Base-by-base conservation (phyloP, 2,329 filamentous ascomycete species). In the Fusarium sp. region DNA sequence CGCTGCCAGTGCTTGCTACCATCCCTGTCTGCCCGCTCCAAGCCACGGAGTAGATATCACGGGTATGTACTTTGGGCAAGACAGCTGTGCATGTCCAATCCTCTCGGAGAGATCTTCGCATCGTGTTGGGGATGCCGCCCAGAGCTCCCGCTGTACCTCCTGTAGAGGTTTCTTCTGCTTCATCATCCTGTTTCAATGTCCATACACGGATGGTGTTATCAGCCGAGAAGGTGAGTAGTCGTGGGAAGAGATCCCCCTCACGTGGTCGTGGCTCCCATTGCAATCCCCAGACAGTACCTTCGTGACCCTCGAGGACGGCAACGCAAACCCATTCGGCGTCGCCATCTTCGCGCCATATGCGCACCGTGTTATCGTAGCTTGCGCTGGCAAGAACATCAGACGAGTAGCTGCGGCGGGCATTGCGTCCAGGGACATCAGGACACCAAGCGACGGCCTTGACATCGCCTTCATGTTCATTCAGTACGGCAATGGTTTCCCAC, bases 371-470 rank as follows among this genome's bases (percentile, higher is more conserved):
- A 77, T 99, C 96, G 79, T 99, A 99, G 78, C 93, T 97, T n/a
- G 89, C 91, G 76, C 92, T 96, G 9, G 94, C 96, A 22, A 99
- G 86, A 48, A 96, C 86, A 71, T 97, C 91, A 48, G 87, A 83
- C 69, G 85, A 84, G 72, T 88, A 89, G 54, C 83, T 80, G 44
- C 85, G 79, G 14, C 79, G 76, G 20, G 79, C 74, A 61, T 81
- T 82, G 25, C 86, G 81, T 25, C 83, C 84, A 13, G 84, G 83
- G 24, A 86, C 87, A 56, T 90, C 89, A 0, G 94, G 94, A 78
- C 96, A 94, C 96, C 96, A 99, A 4, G 90, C 89, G 3, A 99
- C 93, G 70, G 90, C 93, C 80, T 99, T 99, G 72, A 99, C 94
- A 81, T 99, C 96, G 24, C 93, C 94, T 48, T 94, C 92, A 79